Percentiles rank a stretch among this genome's conserved stretches.
These are phyloP conservation scores for Rhodotorula graminis DNA, from an alignment of 768 basidiomycete genomes.

Conservation along the genomic window DNA sequence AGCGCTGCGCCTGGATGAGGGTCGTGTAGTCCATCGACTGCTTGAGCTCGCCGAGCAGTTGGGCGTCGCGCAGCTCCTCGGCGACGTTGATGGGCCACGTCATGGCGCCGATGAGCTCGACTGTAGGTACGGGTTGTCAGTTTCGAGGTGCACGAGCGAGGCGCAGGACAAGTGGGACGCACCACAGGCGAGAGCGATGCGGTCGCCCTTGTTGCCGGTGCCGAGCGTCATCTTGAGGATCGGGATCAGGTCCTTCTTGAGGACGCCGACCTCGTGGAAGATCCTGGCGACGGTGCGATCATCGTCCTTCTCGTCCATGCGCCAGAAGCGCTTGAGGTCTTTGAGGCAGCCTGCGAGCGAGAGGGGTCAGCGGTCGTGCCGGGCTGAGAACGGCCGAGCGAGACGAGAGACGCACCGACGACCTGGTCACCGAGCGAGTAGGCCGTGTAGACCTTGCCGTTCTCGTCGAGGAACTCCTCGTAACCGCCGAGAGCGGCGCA, in stretches of 20 bases:
- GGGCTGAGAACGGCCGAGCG: too few species aligned
- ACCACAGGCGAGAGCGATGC: slow-evolving; percentile 66
- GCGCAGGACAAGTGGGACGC: not conserved
- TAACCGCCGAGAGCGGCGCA: slow-evolving; percentile 37
- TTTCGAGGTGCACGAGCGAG: not conserved
- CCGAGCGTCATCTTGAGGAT: slow-evolving; percentile 77
- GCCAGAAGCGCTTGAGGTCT: slow-evolving; percentile 91
- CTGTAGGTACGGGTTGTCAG: slow-evolving; percentile 27
- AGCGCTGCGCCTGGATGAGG: slow-evolving; percentile 69
- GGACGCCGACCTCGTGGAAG: slow-evolving; percentile 78
- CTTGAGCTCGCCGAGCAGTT: slow-evolving; percentile 59
- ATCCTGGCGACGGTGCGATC: slow-evolving; percentile 91
- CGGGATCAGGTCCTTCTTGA: slow-evolving; percentile 80
- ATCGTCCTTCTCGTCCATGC: slow-evolving; percentile 94
- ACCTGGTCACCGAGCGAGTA: slow-evolving; percentile 40
- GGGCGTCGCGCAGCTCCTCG: slow-evolving; percentile 86
- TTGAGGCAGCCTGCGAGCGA: slow-evolving; percentile 64
- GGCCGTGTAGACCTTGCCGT: slow-evolving; percentile 29
- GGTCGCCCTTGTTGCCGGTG: slow-evolving; percentile 58
- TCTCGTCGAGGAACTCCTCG: slow-evolving; percentile 37
- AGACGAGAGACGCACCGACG: slow-evolving; percentile 36
- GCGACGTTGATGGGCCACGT: slow-evolving; percentile 98
- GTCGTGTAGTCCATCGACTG: slow-evolving; percentile 68
- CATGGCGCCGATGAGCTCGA: slow-evolving; percentile 90
- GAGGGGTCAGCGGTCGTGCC: slow-evolving; percentile 3